Percentiles rank a stretch among this genome's conserved stretches.
phyloP scores from a whole-genome alignment of 2,329 filamentous ascomycete species.

The Cladosporium sp. region DNA sequence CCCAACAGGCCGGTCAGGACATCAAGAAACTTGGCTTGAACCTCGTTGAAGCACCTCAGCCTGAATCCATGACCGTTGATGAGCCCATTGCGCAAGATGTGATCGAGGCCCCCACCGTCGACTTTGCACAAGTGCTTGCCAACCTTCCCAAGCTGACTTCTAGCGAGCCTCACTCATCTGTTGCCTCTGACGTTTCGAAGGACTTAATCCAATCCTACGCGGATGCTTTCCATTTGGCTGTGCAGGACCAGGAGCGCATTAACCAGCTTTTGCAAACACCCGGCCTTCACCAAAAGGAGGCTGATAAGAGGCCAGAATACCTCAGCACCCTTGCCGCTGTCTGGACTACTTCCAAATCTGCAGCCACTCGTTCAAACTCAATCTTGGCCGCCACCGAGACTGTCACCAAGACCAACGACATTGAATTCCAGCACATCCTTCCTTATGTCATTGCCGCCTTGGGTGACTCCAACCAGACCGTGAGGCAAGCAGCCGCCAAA shows the following conservation, averaged over 20 bases:
- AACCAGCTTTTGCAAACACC: slow-evolving; percentile 13
- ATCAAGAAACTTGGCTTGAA: slow-evolving; percentile 7
- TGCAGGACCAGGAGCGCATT: slow-evolving; percentile 18
- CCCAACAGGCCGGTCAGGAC: neutral
- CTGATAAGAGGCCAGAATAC: slow-evolving; percentile 14
- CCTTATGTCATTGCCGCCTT: slow-evolving; percentile 69
- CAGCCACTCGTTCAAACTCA: neutral
- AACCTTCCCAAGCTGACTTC: slow-evolving; percentile 2
- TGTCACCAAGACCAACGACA: neutral
- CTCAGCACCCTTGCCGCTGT: slow-evolving; percentile 19
- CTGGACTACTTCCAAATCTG: slow-evolving; percentile 17
- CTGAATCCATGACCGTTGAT: slow-evolving; percentile 3
- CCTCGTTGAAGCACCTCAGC: slow-evolving; percentile 6
- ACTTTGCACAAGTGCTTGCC: slow-evolving; percentile 2
- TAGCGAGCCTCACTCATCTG: neutral
- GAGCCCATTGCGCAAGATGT: neutral
- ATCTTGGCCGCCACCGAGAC: neutral
- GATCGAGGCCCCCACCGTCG: neutral
- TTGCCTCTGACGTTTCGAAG: neutral
- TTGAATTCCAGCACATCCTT: slow-evolving; percentile 69
- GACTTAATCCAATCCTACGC: neutral
- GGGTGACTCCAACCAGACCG: slow-evolving; percentile 51
- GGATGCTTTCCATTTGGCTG: slow-evolving; percentile 9
- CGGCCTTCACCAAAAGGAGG: slow-evolving; percentile 14
- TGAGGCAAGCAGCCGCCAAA: slow-evolving; percentile 37